A percentile compares a stretch with the other conserved stretches of the same genome.
These are phyloP conservation scores for Boechera divaricarpa DNA, from an alignment of 345 rosid species.

Conservation along the genomic window DNA sequence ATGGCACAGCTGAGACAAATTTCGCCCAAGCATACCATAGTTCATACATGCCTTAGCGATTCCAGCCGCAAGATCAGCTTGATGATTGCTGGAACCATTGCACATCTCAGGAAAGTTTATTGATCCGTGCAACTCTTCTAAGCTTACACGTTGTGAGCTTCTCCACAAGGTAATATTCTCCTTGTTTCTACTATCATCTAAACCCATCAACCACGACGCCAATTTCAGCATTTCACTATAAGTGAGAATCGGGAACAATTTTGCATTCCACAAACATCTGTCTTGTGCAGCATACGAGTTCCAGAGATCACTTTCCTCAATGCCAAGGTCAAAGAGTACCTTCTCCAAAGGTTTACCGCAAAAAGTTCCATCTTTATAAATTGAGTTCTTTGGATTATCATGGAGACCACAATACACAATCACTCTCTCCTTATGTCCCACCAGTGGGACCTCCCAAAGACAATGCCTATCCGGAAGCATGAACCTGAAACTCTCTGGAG, in stretches of 20 bases:
- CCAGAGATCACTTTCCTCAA: constrained; percentile 84
- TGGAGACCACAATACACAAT: constrained; percentile 90
- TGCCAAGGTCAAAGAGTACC: constrained; percentile 70
- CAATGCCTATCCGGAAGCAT: constrained; percentile 96
- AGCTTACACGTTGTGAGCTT: constrained; percentile 77
- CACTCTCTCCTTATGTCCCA: constrained; percentile 68
- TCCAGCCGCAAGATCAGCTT: constrained; percentile 95
- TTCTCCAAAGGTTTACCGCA: constrained; percentile 93
- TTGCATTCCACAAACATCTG: constrained; percentile 94
- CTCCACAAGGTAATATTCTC: constrained; percentile 69
- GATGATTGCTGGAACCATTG: constrained; percentile 81
- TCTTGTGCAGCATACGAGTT: constrained; percentile 57
- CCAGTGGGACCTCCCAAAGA: constrained; percentile 97
- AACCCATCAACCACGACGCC: constrained; percentile 94
- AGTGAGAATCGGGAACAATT: constrained; percentile 73
- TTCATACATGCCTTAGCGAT: constrained; percentile 87
- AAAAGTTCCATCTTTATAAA: constrained; percentile 75
- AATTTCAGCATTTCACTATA: constrained; percentile 77
- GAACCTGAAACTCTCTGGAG: constrained; percentile 57
- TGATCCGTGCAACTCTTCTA: constrained; percentile 94
- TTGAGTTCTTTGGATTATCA: constrained; percentile 84
- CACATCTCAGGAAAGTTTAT: constrained; percentile 90
- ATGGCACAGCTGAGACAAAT: constrained; percentile 77
- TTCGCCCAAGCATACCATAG: constrained; percentile 90
- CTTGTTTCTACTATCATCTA: constrained; percentile 54